Percentiles rank a stretch among this genome's conserved stretches.
These are phyloP conservation scores for Lentinula novae-zelandiae DNA, from an alignment of 1,284 basidiomycete genomes.

Conservation along the genomic window DNA sequence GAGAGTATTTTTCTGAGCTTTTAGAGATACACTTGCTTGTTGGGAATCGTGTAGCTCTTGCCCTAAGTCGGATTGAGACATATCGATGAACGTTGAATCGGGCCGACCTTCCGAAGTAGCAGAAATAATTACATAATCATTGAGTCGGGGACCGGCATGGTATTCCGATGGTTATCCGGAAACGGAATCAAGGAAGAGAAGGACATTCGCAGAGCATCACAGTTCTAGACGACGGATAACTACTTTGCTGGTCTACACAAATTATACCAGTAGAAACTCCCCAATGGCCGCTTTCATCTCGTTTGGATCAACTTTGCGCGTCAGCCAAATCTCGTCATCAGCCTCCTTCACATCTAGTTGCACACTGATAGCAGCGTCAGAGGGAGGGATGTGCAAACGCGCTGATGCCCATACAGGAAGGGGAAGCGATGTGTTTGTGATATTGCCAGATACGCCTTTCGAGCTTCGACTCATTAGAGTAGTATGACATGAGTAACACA, in stretches of 20 bases:
- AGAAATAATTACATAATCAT: no score
- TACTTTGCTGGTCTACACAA: no score
- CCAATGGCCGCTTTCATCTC: constrained; percentile 29
- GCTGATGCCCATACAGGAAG: constrained; percentile 36
- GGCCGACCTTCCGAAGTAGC: no score
- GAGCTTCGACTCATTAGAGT: constrained; percentile 64
- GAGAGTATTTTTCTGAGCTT: constrained; percentile 72
- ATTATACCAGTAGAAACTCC: constrained; percentile 30
- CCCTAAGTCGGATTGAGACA: not conserved
- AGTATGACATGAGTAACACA: constrained; percentile 78
- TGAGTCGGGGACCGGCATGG: no score
- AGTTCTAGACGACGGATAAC: no score
- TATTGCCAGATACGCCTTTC: constrained; percentile 28
- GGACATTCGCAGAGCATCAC: no score
- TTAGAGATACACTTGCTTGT: constrained; percentile 17
- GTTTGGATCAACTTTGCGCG: constrained; percentile 13
- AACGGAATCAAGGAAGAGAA: no score
- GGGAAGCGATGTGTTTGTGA: constrained; percentile 15
- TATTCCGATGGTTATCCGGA: no score
- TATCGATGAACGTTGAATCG: not conserved
- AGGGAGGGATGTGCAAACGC: constrained; percentile 9
- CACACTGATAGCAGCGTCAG: not conserved
- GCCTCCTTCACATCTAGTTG: not conserved
- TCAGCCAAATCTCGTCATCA: constrained; percentile 19
- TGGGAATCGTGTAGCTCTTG: not conserved